Conservation (phyloP, 208 protist genomes). For the Leishmania martiniquensis region DNA sequence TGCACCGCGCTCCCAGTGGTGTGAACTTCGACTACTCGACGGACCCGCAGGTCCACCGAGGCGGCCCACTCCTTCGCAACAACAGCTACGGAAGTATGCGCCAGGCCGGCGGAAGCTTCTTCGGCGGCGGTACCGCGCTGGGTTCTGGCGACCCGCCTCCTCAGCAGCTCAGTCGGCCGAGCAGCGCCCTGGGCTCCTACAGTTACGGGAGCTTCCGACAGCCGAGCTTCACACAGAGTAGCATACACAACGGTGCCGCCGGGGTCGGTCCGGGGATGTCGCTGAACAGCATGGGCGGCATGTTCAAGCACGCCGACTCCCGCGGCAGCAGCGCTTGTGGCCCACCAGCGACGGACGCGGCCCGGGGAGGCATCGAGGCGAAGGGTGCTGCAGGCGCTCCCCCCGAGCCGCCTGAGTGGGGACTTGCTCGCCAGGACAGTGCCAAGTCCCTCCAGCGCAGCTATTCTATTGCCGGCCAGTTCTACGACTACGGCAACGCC, state of each 20-base stretch:
- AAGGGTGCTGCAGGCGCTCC: neutral
- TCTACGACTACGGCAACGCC: slow-evolving; percentile 27
- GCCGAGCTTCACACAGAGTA: slow-evolving; percentile 25
- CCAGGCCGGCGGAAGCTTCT: slow-evolving; percentile 19
- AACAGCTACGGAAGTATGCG: slow-evolving; percentile 27
- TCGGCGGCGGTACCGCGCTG: slow-evolving; percentile 1
- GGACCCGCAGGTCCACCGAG: slow-evolving; percentile 16
- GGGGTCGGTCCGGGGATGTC: slow-evolving; percentile 31
- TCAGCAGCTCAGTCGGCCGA: slow-evolving; percentile 22
- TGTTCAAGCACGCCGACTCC: neutral
- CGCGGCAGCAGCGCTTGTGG: neutral
- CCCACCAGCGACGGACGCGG: neutral
- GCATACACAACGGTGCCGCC: slow-evolving; percentile 15
- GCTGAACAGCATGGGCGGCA: slow-evolving; percentile 23
- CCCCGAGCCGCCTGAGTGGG: neutral
- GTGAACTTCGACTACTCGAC: slow-evolving; percentile 34
- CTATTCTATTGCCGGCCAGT: slow-evolving; percentile 50
- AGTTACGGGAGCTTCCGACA: slow-evolving; percentile 39
- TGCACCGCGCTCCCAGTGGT: slow-evolving; percentile 45
- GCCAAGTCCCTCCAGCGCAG: slow-evolving; percentile 30
- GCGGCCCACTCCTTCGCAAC: slow-evolving; percentile 12
- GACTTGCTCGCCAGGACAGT: slow-evolving; percentile 39
- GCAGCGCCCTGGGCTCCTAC: slow-evolving; percentile 19
- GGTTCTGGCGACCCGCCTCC: neutral
- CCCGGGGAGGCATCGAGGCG: neutral